A percentile compares a stretch with the other conserved stretches of the same genome.
Evolutionary conservation across 768 basidiomycete genomes (phyloP).

Genomic region (Russula brevipes): DNA sequence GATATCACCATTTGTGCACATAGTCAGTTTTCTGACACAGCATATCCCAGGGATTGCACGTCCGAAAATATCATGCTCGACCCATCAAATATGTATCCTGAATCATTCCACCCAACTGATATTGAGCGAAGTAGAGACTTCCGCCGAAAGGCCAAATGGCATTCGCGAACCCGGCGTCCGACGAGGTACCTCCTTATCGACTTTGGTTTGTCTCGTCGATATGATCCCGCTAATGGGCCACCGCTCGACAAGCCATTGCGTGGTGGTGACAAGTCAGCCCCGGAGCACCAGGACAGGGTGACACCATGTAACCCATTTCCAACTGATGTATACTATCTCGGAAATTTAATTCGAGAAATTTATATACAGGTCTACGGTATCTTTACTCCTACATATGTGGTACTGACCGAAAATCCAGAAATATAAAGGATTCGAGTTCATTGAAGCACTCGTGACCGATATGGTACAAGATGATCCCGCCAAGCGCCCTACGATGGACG

Average conservation of each 20-base stretch:
- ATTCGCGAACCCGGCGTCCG: conserved; percentile 27
- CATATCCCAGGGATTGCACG: conserved; percentile 8
- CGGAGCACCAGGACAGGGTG: conserved; percentile 21
- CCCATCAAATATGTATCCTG: conserved; percentile 16
- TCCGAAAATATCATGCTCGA: conserved; percentile 16
- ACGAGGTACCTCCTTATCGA: conserved; percentile 19
- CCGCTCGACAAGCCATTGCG: conserved; percentile 20
- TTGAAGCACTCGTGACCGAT: conserved; percentile 24
- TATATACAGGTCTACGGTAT: conserved; percentile 7
- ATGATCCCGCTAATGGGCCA: not conserved
- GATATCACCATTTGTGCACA: not conserved
- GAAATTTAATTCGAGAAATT: conserved; percentile 26
- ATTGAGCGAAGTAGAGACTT: conserved; percentile 2
- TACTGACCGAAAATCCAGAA: not conserved
- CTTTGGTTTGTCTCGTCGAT: no score
- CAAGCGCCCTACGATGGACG: conserved; percentile 30
- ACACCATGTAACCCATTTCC: conserved; percentile 26
- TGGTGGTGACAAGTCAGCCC: conserved; percentile 28
- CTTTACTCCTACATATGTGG: not conserved
- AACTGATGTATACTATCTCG: conserved; percentile 28
- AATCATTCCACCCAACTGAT: conserved; percentile 14
- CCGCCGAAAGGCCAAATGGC: conserved; percentile 7
- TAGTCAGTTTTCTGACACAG: not conserved
- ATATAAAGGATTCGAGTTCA: not conserved
- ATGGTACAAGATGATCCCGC: conserved; percentile 36